A percentile compares a stretch with the other conserved stretches of the same genome.
phyloP scores from a whole-genome alignment of 768 basidiomycete genomes.

The Trametes maxima region DNA sequence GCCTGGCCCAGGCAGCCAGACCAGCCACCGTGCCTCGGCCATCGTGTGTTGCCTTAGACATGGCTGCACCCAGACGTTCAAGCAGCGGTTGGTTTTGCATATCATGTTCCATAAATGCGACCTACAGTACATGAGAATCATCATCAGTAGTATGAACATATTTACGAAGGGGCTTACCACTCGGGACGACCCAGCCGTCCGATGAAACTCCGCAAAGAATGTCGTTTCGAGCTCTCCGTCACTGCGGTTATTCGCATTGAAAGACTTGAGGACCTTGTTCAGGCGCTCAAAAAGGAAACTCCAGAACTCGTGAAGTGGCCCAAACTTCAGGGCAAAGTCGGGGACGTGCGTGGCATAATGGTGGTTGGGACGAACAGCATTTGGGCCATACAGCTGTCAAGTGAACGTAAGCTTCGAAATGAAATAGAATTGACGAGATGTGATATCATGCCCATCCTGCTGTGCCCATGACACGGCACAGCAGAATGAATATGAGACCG shows the following conservation, averaged over 20 bases:
- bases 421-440: too few relatives aligned
- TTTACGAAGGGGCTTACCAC: too few relatives aligned
- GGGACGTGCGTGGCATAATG: constrained; percentile 30
- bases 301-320: constrained; percentile 35
- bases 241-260: constrained; percentile 37
- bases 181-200: too few relatives aligned
- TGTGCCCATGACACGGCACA: too few relatives aligned
- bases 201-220: constrained; percentile 1
- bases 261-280: constrained; percentile 41
- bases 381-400: background rate
- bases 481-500: too few relatives aligned
- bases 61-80: background rate
- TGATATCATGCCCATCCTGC: too few relatives aligned
- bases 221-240: constrained; percentile 32
- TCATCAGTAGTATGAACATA: background rate
- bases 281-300: constrained; percentile 30
- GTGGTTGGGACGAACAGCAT: constrained; percentile 22
- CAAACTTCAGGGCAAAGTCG: constrained; percentile 29
- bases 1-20: background rate
- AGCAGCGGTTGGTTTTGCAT: background rate
- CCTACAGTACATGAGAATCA: background rate
- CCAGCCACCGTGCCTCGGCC: background rate
- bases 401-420: too few relatives aligned
- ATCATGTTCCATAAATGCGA: background rate
- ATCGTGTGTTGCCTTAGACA: background rate